Base-by-base conservation (phyloP, 2,329 filamentous ascomycete species). In the Saccharata proteae region DNA sequence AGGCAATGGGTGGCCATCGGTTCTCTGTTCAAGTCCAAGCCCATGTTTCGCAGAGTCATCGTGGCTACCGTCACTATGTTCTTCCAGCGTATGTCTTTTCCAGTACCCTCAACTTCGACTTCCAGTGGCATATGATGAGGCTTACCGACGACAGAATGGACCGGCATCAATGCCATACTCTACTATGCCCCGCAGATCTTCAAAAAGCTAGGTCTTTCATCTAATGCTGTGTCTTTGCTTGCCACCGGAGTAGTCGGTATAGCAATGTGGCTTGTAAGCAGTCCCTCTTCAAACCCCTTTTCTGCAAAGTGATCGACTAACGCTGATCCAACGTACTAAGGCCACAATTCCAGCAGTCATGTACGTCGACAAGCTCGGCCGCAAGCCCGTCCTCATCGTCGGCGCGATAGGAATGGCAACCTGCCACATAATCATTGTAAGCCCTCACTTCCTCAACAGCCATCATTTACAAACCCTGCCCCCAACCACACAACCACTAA, bases 181-280 rank as follows among this genome's bases (percentile, higher is more conserved):
- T 63, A 64, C 46, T 64, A 69, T 38, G 66, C 66, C 1, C 62
- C 65, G 0, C 53, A 54, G 0, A 67, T 69, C 26, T 69, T 70
- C 45, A 40, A 49, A 2, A 52, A 55, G 10, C 44, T 69, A 0
- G 64, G 64, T 4, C 46, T 68, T 11, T 53, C 52, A 1, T 47
- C 48, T 2, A 67, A 60, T 36, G 61, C 64, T 0, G 56, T 53
- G 0, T 73, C 69, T 1, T 63, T 82, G 0, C 59, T 82, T 2
- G 77, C 77, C 0, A 82, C 77, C 0, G 78, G 77, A 3, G 77
- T 81, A 0, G 76, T 80, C 4, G 77, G 77, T 3, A 74, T 82
- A 23, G 69, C 72, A 39, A 77, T 80, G 70, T 77, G 80, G 42
- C 40, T 80, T 38, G 67, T 37, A 26, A 34, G 33, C 20, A 4